Percentiles rank a stretch among this genome's conserved stretches.
Conservation (phyloP, 768 basidiomycete genomes). For the Tricholoma hemisulphureum region DNA sequence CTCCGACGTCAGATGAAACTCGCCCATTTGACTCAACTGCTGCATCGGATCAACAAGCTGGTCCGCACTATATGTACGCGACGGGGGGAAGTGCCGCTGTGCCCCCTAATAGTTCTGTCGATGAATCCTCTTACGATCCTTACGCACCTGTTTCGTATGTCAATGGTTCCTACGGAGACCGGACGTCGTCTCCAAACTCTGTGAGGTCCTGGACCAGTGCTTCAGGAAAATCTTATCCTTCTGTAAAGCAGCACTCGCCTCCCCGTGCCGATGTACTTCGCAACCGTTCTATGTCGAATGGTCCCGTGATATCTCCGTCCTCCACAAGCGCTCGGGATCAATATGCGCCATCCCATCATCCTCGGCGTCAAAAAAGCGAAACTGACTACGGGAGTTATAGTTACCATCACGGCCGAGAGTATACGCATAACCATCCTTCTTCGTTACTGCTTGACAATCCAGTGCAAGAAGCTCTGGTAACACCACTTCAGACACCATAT, state of each 20-base stretch:
- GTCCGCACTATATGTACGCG: not conserved
- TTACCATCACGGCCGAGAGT: conserved; percentile 19
- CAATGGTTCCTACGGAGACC: conserved; percentile 22
- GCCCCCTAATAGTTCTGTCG: conserved; percentile 5
- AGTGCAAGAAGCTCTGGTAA: conserved; percentile 36
- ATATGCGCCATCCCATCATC: conserved; percentile 30
- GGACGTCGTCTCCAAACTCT: conserved; percentile 32
- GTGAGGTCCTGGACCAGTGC: conserved; percentile 19
- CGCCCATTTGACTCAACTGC: not conserved
- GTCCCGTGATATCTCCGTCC: conserved; percentile 36
- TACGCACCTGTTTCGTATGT: conserved; percentile 33
- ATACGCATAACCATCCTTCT: conserved; percentile 13
- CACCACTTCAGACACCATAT: conserved; percentile 55
- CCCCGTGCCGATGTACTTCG: conserved; percentile 23
- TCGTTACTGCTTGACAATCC: conserved; percentile 11
- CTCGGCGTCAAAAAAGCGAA: conserved; percentile 25
- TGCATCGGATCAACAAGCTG: not conserved
- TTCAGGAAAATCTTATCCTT: conserved; percentile 20
- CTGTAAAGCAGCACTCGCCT: conserved; percentile 14
- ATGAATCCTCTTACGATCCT: conserved; percentile 27
- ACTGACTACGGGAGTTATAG: conserved; percentile 23
- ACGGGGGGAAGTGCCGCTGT: conserved; percentile 7
- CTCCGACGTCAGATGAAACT: not conserved
- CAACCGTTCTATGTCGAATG: conserved; percentile 45
- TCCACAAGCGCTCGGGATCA: conserved; percentile 36